Conservation (phyloP, 805 yeast genomes). For the Cyberlindnera meyerae region DNA sequence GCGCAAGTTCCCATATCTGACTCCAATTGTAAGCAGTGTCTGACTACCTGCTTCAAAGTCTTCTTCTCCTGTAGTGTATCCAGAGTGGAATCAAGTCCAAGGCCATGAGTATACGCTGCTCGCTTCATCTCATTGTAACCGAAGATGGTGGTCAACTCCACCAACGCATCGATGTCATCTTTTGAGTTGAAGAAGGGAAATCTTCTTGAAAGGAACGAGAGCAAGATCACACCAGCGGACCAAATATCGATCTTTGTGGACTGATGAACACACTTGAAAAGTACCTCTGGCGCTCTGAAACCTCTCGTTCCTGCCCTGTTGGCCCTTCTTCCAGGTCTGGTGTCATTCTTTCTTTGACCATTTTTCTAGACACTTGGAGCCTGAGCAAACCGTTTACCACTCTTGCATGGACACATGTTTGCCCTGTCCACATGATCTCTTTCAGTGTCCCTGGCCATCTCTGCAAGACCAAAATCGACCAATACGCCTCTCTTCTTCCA, state of each 20-base stretch:
- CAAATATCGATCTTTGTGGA: slow-evolving; percentile 75
- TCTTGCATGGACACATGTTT: slow-evolving; percentile 49
- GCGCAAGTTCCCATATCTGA: slow-evolving; percentile 58
- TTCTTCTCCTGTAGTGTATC: slow-evolving; percentile 38
- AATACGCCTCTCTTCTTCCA: slow-evolving; percentile 51
- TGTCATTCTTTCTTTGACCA: slow-evolving; percentile 85
- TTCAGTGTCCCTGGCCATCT: slow-evolving; percentile 37
- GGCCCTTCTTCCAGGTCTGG: slow-evolving; percentile 84
- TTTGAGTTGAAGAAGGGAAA: slow-evolving; percentile 93
- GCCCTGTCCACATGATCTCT: slow-evolving; percentile 7
- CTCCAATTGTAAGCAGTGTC: slow-evolving; percentile 41
- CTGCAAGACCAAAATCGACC: slow-evolving; percentile 75
- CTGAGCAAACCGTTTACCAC: slow-evolving; percentile 23
- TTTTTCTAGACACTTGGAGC: slow-evolving; percentile 27
- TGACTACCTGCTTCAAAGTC: slow-evolving; percentile 34
- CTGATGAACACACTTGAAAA: slow-evolving; percentile 43
- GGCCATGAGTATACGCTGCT: slow-evolving; percentile 82
- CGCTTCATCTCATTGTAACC: slow-evolving; percentile 69
- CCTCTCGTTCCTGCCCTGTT: slow-evolving; percentile 95
- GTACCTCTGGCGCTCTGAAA: slow-evolving; percentile 79
- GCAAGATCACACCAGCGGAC: slow-evolving; percentile 75
- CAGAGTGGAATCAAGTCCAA: slow-evolving; percentile 69
- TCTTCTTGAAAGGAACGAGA: slow-evolving; percentile 71
- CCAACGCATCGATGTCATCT: slow-evolving; percentile 87
- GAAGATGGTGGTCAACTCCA: slow-evolving; percentile 77